Evolutionary conservation across 768 basidiomycete species (phyloP).

Genomic region (Suillus subalutaceus): DNA sequence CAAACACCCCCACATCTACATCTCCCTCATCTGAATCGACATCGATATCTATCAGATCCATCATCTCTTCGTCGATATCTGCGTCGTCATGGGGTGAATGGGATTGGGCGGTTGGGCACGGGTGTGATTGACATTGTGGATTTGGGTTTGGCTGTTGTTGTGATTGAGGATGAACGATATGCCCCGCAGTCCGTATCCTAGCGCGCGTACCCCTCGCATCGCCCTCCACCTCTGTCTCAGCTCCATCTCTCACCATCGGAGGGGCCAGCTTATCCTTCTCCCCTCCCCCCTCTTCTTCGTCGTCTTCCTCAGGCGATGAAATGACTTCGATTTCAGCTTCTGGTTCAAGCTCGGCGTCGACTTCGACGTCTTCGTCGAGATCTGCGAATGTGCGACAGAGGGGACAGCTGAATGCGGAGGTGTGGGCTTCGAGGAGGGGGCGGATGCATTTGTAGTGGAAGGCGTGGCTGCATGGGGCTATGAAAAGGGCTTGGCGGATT

Average conservation of each 20-base stretch:
- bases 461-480: slow-evolving; percentile 96
- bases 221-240: slow-evolving; percentile 36
- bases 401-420: slow-evolving; percentile 93
- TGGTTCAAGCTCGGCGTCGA: slow-evolving; percentile 44
- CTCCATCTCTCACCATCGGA: slow-evolving; percentile 31
- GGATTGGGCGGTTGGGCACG: not conserved
- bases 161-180: slow-evolving; percentile 13
- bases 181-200: slow-evolving; percentile 31
- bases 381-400: slow-evolving; percentile 95
- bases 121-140: not conserved
- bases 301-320: slow-evolving; percentile 8
- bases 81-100: slow-evolving; percentile 10
- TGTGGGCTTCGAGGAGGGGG: slow-evolving; percentile 84
- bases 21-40: slow-evolving; percentile 16
- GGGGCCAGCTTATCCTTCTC: slow-evolving; percentile 6
- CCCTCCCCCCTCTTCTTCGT: slow-evolving; percentile 24
- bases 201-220: slow-evolving; percentile 27
- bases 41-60: slow-evolving; percentile 23
- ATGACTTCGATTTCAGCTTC: slow-evolving; percentile 26
- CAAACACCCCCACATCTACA: slow-evolving; percentile 5
- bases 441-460: slow-evolving; percentile 98
- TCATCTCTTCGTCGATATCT: slow-evolving; percentile 29
- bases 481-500: slow-evolving; percentile 94
- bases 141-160: not conserved
- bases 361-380: slow-evolving; percentile 93